Evolutionary conservation across 192 early-diverging fungal species (phyloP), one percentile per base, ranked within the genome.

Genomic region (Coemansia sp.): DNA sequence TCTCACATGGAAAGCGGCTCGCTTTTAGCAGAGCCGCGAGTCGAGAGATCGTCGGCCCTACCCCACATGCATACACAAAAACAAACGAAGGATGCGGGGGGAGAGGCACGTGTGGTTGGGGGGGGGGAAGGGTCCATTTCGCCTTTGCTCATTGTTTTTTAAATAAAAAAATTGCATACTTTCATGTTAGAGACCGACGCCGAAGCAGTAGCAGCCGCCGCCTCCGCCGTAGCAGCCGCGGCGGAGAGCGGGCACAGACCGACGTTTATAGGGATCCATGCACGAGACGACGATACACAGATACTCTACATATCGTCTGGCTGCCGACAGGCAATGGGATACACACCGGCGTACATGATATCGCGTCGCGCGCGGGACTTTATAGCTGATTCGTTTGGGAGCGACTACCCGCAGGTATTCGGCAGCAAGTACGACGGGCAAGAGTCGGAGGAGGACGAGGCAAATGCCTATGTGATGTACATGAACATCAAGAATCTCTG

Each of bases 291-390:
- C 23, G 55, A 53, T 26, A 74, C 72, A 1, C 71, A 74, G 23
- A 55, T 79, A 20, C 69, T 79, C 35, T 79, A 79, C 59, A 79
- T 79, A 11, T 79, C 77, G 5, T 79, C 77, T 1, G 77, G 77
- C 3, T 67, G 67, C 39, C 71, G 72, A 21, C 67, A 79, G 36
- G 55, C 68, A 11, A 56, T 74, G 53, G 77, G 72, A 2, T 74
- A 68, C 34, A 71, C 72, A 7, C 77, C 77, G n/a, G 68, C 59
- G 14, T 34, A 74, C 16, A 58, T 79, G 43, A 48, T 74, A 23
- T 42, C 50, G 5, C 59, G 60, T 14, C 40, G 58, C 9, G 77
- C 72, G 9, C 65, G 61, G 21, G 69, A 73, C n/a, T 79, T 70
- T 45, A 79, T 79, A 8, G 60, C 64, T 10, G 77, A 79, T 58